phyloP scores from a whole-genome alignment of 192 early-diverging fungal genomes.

The Coemansia sp. region DNA sequence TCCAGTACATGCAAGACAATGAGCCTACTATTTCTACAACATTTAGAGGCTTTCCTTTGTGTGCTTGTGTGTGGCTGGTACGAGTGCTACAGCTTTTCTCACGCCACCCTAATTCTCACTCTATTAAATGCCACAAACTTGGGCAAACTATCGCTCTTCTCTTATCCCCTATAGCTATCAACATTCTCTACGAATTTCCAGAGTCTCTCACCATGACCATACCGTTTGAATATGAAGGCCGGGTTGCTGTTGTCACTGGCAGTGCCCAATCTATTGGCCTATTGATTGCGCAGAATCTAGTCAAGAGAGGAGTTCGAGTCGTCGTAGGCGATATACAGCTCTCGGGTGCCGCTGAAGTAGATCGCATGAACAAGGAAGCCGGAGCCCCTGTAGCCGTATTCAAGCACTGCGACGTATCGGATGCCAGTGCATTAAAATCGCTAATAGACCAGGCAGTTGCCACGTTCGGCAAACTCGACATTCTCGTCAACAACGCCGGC shows the following conservation, averaged over 20 bases:
- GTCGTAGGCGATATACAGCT: slow-evolving; percentile 57
- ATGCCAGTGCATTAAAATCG: slow-evolving; percentile 14
- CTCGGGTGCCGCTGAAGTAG: slow-evolving; percentile 12
- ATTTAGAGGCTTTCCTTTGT: background rate
- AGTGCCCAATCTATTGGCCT: slow-evolving; percentile 63
- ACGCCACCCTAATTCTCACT: background rate
- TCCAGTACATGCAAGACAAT: background rate
- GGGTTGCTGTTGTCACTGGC: slow-evolving; percentile 67
- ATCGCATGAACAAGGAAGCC: slow-evolving; percentile 33
- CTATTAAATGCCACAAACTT: background rate
- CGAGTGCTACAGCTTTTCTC: background rate
- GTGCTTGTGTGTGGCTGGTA: background rate
- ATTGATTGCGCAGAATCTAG: slow-evolving; percentile 52
- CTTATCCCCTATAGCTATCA: background rate
- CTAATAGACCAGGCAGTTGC: slow-evolving; percentile 50
- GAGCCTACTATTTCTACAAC: background rate
- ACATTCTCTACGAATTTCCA: background rate
- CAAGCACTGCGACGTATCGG: slow-evolving; percentile 55
- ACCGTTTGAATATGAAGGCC: slow-evolving; percentile 34
- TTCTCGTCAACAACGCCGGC: slow-evolving; percentile 62
- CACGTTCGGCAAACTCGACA: slow-evolving; percentile 57
- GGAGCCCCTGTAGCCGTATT: slow-evolving; percentile 38
- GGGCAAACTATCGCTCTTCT: background rate
- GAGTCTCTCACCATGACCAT: background rate
- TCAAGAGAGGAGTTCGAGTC: slow-evolving; percentile 56